phyloP scores from a whole-genome alignment of 2,329 filamentous ascomycete genomes.

The Colletotrichum plurivorum region DNA sequence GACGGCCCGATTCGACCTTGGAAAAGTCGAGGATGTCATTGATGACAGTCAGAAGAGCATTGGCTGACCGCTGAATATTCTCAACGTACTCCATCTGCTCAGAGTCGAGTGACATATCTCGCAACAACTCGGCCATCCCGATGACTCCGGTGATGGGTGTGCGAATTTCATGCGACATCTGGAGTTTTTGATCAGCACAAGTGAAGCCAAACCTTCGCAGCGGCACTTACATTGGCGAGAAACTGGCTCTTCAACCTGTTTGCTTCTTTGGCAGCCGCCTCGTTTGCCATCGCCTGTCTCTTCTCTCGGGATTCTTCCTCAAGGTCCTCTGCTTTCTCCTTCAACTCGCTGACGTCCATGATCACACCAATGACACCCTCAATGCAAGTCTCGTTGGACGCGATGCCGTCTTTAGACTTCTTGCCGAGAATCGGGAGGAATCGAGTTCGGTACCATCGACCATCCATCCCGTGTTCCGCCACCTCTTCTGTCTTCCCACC shows the following conservation, averaged over 20 bases:
- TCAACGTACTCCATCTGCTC: conserved; percentile 83
- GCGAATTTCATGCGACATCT: conserved; percentile 85
- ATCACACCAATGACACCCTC: conserved; percentile 84
- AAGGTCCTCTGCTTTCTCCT: conserved; percentile 74
- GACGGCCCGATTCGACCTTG: conserved; percentile 83
- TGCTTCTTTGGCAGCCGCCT: conserved; percentile 84
- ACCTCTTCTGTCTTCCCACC: conserved; percentile 73
- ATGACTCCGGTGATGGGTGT: conserved; percentile 86
- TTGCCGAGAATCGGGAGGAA: conserved; percentile 76
- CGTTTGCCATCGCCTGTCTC: conserved; percentile 78
- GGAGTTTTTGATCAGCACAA: conserved; percentile 13
- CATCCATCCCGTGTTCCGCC: conserved; percentile 72
- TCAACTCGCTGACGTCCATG: conserved; percentile 83
- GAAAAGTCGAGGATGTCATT: conserved; percentile 94
- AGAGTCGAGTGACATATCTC: conserved; percentile 76
- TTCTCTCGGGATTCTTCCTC: conserved; percentile 78
- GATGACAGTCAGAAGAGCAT: conserved; percentile 87
- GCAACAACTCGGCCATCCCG: conserved; percentile 82
- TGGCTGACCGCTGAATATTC: conserved; percentile 84
- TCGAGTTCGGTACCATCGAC: conserved; percentile 79
- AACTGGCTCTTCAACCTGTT: conserved; percentile 86
- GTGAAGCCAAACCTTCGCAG: background rate
- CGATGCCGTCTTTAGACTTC: conserved; percentile 65
- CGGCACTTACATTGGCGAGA: conserved; percentile 70
- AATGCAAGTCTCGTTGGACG: conserved; percentile 63